phyloP scores from a whole-genome alignment of 257 asterid genomes.

The Ilex asprella region DNA sequence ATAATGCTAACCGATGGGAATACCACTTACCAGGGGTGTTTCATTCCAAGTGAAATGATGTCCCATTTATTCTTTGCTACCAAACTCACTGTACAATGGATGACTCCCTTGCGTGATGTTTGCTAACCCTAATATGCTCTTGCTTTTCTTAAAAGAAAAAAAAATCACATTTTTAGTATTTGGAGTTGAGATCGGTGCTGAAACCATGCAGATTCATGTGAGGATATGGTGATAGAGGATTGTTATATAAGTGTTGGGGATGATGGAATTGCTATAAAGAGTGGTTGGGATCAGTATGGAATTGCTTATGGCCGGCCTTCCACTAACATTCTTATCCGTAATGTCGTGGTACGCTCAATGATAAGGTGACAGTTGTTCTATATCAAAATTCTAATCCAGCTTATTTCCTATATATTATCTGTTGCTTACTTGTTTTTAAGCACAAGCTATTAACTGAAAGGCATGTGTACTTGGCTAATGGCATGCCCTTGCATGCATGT shows the following conservation, averaged over 20 bases:
- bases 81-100: too few species aligned
- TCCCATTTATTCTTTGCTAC: too few species aligned
- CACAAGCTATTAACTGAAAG: background rate
- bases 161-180: background rate
- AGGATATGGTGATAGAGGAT: slow-evolving; percentile 70
- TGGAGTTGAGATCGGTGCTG: slow-evolving; percentile 13
- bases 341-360: slow-evolving; percentile 69
- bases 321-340: slow-evolving; percentile 70
- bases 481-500: background rate
- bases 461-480: too few species aligned
- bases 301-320: slow-evolving; percentile 85
- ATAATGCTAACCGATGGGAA: too few species aligned
- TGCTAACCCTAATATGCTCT: background rate
- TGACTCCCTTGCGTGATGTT: background rate
- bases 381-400: background rate
- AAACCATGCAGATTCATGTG: slow-evolving; percentile 66
- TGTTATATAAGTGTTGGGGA: slow-evolving; percentile 86
- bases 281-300: slow-evolving; percentile 99
- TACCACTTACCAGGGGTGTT: background rate
- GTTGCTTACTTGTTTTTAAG: background rate
- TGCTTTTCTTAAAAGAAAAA: too few species aligned
- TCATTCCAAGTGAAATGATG: background rate
- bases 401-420: background rate
- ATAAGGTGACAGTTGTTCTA: slow-evolving; percentile 47
- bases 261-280: slow-evolving; percentile 89